These are phyloP conservation scores for Baorangia bicolor DNA, from an alignment of 768 basidiomycete genomes.

Conservation along the genomic window DNA sequence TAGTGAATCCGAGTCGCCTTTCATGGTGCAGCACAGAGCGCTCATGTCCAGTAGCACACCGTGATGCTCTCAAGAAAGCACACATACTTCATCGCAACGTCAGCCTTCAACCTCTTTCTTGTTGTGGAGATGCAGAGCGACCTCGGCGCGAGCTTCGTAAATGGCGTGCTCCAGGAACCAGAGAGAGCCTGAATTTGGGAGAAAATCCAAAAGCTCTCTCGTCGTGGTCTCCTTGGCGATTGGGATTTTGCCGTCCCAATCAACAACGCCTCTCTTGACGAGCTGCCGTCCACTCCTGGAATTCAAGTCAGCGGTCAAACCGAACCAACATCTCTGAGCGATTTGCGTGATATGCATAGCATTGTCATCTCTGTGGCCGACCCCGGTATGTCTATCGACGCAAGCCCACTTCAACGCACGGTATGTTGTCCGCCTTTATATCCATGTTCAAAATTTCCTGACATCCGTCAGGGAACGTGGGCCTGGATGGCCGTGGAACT, in stretches of 20 bases:
- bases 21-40: not conserved
- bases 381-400: not conserved
- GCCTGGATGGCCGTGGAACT: constrained; percentile 8
- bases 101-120: constrained; percentile 8
- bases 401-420: not conserved
- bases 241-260: constrained; percentile 4
- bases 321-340: not conserved
- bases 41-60: not conserved
- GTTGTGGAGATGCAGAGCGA: no score
- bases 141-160: not conserved
- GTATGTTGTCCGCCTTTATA: not conserved
- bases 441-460: not conserved
- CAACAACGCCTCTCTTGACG: not conserved
- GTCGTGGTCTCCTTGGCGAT: not conserved
- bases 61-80: not conserved
- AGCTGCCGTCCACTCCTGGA: not conserved
- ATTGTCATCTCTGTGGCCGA: not conserved
- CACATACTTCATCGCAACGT: constrained; percentile 1
- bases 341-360: not conserved
- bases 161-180: not conserved
- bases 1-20: not conserved
- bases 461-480: not conserved
- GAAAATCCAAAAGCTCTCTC: not conserved
- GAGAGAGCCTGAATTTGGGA: not conserved
- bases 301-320: not conserved